Conservation (phyloP, 2,329 filamentous ascomycete genomes). For the Epichloe gansuensis region DNA sequence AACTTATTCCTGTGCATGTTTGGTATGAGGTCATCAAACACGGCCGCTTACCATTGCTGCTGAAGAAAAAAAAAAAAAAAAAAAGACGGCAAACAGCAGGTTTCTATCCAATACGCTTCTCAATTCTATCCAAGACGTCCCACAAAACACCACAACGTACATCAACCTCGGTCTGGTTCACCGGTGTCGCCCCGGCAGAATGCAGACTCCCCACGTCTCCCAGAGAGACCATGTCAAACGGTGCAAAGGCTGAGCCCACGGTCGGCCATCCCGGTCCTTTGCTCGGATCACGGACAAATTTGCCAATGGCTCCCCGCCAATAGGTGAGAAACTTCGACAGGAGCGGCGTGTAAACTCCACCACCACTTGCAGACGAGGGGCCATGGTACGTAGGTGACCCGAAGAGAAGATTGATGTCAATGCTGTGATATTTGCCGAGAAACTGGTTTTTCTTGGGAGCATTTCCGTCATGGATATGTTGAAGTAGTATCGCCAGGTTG, state of each 20-base stretch:
- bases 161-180: conserved; percentile 12
- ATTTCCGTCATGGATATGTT: conserved; percentile 14
- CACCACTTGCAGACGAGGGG: background rate
- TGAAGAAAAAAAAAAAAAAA: too few relatives aligned
- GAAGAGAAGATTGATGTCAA: conserved; percentile 15
- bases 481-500: conserved; percentile 17
- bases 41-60: too few relatives aligned
- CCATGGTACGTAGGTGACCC: conserved; percentile 9
- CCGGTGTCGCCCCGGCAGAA: conserved; percentile 6
- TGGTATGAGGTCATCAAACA: too few relatives aligned
- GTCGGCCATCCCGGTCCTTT: conserved; percentile 15
- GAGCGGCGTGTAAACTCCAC: conserved; percentile 8
- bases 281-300: conserved; percentile 14
- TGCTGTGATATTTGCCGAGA: conserved; percentile 16
- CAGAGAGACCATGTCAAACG: conserved; percentile 12
- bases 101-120: background rate
- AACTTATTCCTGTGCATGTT: too few relatives aligned
- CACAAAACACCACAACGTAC: conserved; percentile 11
- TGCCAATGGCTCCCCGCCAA: conserved; percentile 12
- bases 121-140: background rate
- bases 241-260: conserved; percentile 11
- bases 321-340: conserved; percentile 14
- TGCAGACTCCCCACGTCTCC: conserved; percentile 9
- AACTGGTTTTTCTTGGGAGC: conserved; percentile 10
- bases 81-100: too few relatives aligned